Evolutionary conservation across 2,329 filamentous ascomycete genomes (phyloP), one percentile per base, ranked within the genome.

Genomic region (Verticillium albo-atrum): DNA sequence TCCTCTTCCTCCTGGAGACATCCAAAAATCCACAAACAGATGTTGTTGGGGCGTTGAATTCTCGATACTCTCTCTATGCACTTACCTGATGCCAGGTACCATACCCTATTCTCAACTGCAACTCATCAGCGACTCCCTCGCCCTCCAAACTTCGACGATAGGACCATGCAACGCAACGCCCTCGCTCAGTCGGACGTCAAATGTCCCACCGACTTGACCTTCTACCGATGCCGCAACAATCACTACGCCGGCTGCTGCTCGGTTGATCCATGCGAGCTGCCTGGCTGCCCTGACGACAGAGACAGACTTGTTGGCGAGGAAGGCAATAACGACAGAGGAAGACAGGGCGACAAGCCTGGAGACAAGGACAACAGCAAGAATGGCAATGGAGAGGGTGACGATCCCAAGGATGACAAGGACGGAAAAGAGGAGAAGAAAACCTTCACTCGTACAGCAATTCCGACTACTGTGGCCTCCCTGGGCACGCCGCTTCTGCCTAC

Each of bases 221-320:
- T 71, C 62, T 81, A 77, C 63, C 55, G 61, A 26, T 83, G 79
- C 63, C 60, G 54, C 15, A 47, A 56, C 54, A 75, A 68, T 63
- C 62, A 63, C 32, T 81, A 77, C 63, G 59, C 56, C 3, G 80
- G 78, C 20, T 84, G 82, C 64, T 84, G 81, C 66, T 66, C 70
- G 15, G 66, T 72, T 15, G 67, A 81, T 61, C 74, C 79, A 17
- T 84, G 82, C 65, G 58, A 62, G 3, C 56, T 68, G 54, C 52
- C 58, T 3, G 62, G 59, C 6, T 79, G 76, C 59, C 73, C 72
- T 10, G 64, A 60, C 35, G 23, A 57, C 58, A 27, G 56, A 63
- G 55, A 56, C 57, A 23, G 9, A 9, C 10, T 50, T 20, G 20
- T 14, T 47, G 50, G 55, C 15, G 28, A 37, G 54, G 9, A 25